phyloP scores from a whole-genome alignment of 2,329 filamentous ascomycete species.

The Trichoderma cornu-damae region DNA sequence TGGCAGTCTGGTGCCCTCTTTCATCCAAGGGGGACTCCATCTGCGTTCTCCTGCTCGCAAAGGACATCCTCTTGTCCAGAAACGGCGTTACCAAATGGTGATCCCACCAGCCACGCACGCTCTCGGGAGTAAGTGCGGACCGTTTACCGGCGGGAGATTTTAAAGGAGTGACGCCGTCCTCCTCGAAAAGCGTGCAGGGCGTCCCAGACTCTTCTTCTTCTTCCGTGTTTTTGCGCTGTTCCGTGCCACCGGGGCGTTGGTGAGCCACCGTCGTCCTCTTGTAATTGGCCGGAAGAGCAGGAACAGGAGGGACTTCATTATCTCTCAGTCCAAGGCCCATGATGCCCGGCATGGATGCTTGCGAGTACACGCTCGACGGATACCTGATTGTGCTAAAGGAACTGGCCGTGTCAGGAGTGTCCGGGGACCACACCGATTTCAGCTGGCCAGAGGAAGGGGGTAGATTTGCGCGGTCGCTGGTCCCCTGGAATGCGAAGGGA shows the following conservation, averaged over 20 bases:
- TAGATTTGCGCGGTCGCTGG: conserved; percentile 18
- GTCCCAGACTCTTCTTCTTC: conserved; percentile 50
- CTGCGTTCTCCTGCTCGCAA: conserved; percentile 37
- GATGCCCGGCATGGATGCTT: conserved; percentile 39
- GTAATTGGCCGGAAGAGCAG: conserved; percentile 47
- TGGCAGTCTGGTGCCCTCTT: background rate
- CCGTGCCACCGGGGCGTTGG: conserved; percentile 36
- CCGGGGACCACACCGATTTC: conserved; percentile 57
- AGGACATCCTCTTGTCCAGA: conserved; percentile 41
- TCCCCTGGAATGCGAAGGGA: background rate
- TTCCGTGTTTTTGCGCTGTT: conserved; percentile 29
- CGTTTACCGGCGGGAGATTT: conserved; percentile 38
- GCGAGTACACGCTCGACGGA: conserved; percentile 59
- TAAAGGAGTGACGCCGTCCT: conserved; percentile 50
- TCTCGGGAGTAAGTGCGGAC: conserved; percentile 38
- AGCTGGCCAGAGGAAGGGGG: conserved; percentile 30
- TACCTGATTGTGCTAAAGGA: conserved; percentile 40
- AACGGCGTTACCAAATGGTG: conserved; percentile 70
- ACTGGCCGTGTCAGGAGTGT: conserved; percentile 49
- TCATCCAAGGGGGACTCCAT: conserved; percentile 29
- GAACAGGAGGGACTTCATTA: conserved; percentile 53
- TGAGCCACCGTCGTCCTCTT: conserved; percentile 30
- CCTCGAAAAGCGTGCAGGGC: conserved; percentile 64
- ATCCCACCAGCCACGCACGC: conserved; percentile 68
- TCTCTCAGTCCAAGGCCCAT: conserved; percentile 16